Evolutionary conservation across 352 stramenopile genomes (phyloP).

Genomic region (Stramenopiles sp.): DNA sequence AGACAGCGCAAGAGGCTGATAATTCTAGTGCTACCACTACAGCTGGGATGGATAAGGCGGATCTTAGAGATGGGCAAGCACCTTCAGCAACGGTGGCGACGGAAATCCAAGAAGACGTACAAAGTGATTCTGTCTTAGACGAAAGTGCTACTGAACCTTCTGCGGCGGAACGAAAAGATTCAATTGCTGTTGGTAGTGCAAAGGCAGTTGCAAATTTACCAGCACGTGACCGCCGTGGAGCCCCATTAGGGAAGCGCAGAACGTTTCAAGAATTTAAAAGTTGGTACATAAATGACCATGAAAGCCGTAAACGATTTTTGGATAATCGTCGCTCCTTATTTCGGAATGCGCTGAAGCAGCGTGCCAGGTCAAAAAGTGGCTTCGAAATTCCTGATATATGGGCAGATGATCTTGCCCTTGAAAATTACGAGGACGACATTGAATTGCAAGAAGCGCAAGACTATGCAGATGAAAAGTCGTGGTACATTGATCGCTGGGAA

Average conservation of each 20-base stretch:
- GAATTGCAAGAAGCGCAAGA: neutral
- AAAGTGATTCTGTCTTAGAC: neutral
- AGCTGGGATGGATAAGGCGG: neutral
- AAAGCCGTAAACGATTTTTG: neutral
- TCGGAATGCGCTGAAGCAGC: neutral
- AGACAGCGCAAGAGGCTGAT: neutral
- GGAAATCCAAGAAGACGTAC: neutral
- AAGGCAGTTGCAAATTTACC: neutral
- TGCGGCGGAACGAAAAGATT: neutral
- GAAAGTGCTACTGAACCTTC: neutral
- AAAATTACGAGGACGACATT: neutral
- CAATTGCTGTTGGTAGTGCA: neutral
- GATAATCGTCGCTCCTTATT: neutral
- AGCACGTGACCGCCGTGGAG: neutral
- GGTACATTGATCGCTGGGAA: neutral
- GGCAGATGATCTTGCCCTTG: neutral
- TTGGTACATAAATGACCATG: neutral
- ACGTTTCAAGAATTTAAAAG: neutral
- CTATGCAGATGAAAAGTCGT: neutral
- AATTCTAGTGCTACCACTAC: neutral
- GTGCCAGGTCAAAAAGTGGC: neutral
- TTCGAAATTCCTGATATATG: neutral
- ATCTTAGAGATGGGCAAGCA: neutral
- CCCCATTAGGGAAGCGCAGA: neutral
- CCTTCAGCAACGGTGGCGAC: neutral